phyloP scores from a whole-genome alignment of 2,329 filamentous ascomycete genomes.

The Fusarium secorum region DNA sequence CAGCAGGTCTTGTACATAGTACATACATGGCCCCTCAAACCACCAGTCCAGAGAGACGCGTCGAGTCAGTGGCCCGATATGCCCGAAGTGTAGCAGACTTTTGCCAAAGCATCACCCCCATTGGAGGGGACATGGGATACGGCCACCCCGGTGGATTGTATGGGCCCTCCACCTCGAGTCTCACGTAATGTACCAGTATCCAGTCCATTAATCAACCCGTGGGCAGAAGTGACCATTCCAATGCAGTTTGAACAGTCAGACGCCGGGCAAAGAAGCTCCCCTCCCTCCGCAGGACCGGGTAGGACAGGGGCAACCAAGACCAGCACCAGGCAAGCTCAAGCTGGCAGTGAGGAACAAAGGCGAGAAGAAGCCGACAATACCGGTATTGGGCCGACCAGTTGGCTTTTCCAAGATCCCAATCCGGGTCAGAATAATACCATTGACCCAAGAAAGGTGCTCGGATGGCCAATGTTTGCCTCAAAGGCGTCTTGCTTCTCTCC shows the following conservation, averaged over 20 bases:
- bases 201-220: constrained; percentile 36
- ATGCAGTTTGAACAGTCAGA: constrained; percentile 5
- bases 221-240: constrained; percentile 25
- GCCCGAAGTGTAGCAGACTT: constrained; percentile 41
- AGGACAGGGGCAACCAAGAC: constrained; percentile 18
- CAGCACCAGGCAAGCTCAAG: background rate
- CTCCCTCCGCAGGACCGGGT: constrained; percentile 28
- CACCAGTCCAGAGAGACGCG: constrained; percentile 16
- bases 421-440: constrained; percentile 11
- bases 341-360: constrained; percentile 5
- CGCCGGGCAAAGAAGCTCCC: constrained; percentile 24
- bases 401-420: constrained; percentile 34
- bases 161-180: constrained; percentile 39
- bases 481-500: constrained; percentile 16
- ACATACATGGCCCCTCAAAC: constrained; percentile 11
- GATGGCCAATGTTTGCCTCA: constrained; percentile 19
- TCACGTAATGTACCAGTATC: constrained; percentile 18
- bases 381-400: constrained; percentile 24
- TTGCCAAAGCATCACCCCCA: constrained; percentile 38
- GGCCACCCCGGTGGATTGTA: constrained; percentile 40
- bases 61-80: constrained; percentile 38
- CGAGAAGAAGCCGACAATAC: constrained; percentile 13
- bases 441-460: constrained; percentile 7
- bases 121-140: constrained; percentile 39
- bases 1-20: background rate